phyloP scores from a whole-genome alignment of 345 rosid species.

The Rhodomyrtus tomentosa region DNA sequence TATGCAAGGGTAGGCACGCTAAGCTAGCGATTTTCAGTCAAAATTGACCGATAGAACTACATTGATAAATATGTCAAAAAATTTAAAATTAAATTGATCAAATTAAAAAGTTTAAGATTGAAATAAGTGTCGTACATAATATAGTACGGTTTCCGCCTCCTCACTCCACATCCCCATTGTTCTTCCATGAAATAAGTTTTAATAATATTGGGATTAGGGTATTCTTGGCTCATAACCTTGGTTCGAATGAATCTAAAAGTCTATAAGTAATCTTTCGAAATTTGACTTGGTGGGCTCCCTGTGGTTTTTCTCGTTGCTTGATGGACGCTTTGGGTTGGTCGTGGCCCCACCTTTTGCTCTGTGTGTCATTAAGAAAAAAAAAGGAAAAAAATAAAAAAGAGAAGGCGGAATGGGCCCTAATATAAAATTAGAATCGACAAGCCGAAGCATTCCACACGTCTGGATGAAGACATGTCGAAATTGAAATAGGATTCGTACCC shows the following conservation, averaged over 20 bases:
- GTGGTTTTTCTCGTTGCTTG: not conserved
- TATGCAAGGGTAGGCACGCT: fast-evolving
- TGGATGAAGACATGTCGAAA: not conserved
- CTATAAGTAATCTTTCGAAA: not conserved
- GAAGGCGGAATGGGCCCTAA: not conserved
- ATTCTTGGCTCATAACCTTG: not conserved
- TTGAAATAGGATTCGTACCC: not conserved
- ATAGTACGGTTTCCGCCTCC: no score
- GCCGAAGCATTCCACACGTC: not conserved
- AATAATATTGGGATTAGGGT: not conserved
- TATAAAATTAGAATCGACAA: not conserved
- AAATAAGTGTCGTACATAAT: no score
- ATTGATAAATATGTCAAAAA: not conserved
- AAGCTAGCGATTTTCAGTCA: not conserved
- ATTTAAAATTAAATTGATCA: not conserved
- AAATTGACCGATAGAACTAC: not conserved
- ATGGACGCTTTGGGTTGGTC: not conserved
- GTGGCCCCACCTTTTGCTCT: not conserved
- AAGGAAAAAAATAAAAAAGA: not conserved
- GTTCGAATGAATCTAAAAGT: not conserved
- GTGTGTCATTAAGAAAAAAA: not conserved
- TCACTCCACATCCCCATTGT: no score
- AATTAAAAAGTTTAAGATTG: not conserved
- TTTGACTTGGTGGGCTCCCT: not conserved
- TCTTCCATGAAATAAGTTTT: not conserved